Conservation (phyloP, 768 basidiomycete genomes). For the Hortiboletus campestris region DNA sequence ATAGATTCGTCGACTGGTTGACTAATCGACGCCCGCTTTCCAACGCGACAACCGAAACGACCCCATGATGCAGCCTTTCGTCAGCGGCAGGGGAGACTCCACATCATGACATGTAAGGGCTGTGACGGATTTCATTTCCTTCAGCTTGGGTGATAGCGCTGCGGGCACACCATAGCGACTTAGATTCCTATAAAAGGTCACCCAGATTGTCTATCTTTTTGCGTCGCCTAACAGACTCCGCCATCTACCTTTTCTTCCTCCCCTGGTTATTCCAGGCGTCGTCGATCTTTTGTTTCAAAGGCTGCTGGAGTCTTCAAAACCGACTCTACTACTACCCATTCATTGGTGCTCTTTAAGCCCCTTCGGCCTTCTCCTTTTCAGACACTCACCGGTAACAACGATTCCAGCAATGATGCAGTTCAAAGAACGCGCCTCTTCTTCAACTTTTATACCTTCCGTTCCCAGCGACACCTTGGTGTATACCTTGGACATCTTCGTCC, state of each 20-base stretch:
- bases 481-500: conserved; percentile 45
- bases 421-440: neutral
- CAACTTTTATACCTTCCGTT: neutral
- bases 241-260: neutral
- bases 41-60: too few relatives aligned
- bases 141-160: too few relatives aligned
- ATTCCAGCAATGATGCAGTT: conserved; percentile 6
- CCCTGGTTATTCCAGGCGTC: neutral
- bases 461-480: conserved; percentile 15
- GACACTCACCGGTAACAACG: neutral
- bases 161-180: too few relatives aligned
- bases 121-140: too few relatives aligned
- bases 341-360: neutral
- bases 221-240: neutral
- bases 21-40: too few relatives aligned
- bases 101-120: too few relatives aligned
- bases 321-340: neutral
- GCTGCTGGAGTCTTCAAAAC: neutral
- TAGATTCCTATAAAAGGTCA: too few relatives aligned
- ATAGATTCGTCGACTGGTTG: too few relatives aligned
- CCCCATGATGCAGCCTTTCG: too few relatives aligned
- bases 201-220: too few relatives aligned
- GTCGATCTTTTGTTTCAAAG: neutral
- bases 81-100: too few relatives aligned
- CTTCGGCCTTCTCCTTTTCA: too few relatives aligned